Evolutionary conservation across 192 early-diverging fungal species (phyloP).

Genomic region (Geranomyces variabilis): DNA sequence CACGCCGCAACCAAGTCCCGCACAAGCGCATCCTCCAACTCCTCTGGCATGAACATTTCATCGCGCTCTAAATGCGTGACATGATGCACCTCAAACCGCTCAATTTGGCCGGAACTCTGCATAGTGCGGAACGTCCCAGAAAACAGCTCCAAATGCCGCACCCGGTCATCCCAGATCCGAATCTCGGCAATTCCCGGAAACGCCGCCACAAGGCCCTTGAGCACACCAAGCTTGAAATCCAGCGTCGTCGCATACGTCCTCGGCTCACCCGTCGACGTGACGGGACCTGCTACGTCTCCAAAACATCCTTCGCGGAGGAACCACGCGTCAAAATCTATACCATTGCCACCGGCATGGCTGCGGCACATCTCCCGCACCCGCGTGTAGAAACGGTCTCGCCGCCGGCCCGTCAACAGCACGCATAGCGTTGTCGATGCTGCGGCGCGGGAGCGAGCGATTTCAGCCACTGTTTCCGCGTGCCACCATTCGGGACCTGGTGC

Average conservation of each 20-base stretch:
- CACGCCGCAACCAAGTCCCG: constrained; percentile 43
- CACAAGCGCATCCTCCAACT: constrained; percentile 45
- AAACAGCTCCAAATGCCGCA: constrained; percentile 50
- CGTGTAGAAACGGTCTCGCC: constrained; percentile 48
- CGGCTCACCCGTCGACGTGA: neutral
- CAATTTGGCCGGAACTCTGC: constrained; percentile 2
- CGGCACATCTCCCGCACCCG: constrained; percentile 44
- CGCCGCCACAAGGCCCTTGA: constrained; percentile 30
- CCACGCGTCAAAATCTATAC: constrained; percentile 46
- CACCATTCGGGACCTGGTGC: constrained; percentile 45
- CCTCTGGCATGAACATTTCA: constrained; percentile 33
- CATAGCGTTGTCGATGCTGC: constrained; percentile 14
- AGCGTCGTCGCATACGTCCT: constrained; percentile 42
- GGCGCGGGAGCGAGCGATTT: neutral
- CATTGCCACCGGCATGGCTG: neutral
- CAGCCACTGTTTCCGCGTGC: constrained; percentile 32
- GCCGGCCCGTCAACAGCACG: constrained; percentile 51
- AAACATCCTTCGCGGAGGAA: constrained; percentile 45
- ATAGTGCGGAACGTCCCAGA: constrained; percentile 8
- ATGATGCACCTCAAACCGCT: constrained; percentile 26
- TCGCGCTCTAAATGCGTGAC: constrained; percentile 35
- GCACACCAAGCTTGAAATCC: constrained; percentile 55
- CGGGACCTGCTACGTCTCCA: constrained; percentile 15
- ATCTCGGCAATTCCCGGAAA: constrained; percentile 41
- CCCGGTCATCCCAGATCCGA: constrained; percentile 52